phyloP scores from a whole-genome alignment of 345 rosid species.

The Citrus cavaleriei region DNA sequence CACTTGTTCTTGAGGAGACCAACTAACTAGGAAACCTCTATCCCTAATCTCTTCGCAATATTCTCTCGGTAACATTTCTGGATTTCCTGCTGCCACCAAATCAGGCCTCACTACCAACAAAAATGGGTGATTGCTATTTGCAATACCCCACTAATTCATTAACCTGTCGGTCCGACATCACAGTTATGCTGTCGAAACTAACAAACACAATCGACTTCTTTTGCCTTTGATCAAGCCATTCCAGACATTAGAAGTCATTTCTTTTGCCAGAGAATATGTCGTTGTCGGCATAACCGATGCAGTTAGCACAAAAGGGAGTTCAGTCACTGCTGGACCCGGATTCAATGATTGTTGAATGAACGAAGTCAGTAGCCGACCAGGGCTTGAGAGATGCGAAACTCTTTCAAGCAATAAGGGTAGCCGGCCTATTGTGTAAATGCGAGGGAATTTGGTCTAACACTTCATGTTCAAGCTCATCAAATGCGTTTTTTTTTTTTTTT shows the following conservation, averaged over 20 bases:
- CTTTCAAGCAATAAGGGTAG: neutral
- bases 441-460: neutral
- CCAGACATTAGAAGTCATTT: too few species aligned
- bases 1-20: slow-evolving; percentile 14
- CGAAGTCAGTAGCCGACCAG: too few species aligned
- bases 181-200: neutral
- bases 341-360: too few species aligned
- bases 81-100: slow-evolving; percentile 2
- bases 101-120: slow-evolving; percentile 22
- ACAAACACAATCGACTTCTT: neutral
- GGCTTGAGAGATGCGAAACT: too few species aligned
- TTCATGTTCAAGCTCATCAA: neutral
- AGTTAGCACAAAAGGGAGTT: too few species aligned
- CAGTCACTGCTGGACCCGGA: too few species aligned
- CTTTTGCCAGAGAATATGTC: too few species aligned
- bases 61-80: neutral
- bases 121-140: slow-evolving; percentile 15
- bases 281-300: too few species aligned
- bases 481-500: too few species aligned
- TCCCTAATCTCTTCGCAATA: slow-evolving; percentile 7
- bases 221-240: neutral
- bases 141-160: slow-evolving; percentile 18
- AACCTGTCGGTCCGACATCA: slow-evolving; percentile 1
- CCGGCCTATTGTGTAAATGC: neutral
- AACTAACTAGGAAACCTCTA: slow-evolving; percentile 10